A percentile compares a stretch with the other conserved stretches of the same genome.
These are phyloP conservation scores for Microsporum canis DNA, from an alignment of 2,329 filamentous ascomycete species.

Conservation along the genomic window DNA sequence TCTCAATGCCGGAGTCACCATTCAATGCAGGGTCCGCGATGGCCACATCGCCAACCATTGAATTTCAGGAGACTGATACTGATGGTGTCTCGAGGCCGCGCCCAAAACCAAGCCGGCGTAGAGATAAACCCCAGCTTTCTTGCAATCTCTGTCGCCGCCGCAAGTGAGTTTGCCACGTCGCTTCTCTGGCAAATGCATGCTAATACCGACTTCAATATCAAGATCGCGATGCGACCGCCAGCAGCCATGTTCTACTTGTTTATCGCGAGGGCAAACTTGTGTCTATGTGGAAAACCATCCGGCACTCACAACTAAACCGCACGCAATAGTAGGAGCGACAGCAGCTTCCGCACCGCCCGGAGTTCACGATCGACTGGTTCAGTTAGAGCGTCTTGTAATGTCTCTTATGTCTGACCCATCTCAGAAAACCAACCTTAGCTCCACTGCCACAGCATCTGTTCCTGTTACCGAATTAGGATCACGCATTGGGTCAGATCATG, in stretches of 20 bases:
- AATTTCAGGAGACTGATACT: background rate
- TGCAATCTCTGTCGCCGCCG: conserved; percentile 27
- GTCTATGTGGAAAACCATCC: conserved; percentile 37
- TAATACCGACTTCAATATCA: background rate
- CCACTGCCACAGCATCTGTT: background rate
- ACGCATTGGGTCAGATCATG: background rate
- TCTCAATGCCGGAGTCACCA: conserved; percentile 20
- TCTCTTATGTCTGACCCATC: conserved; percentile 7
- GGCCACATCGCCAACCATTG: conserved; percentile 7
- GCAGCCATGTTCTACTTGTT: conserved; percentile 47
- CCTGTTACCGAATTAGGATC: background rate
- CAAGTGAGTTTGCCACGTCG: conserved; percentile 21
- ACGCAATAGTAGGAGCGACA: conserved; percentile 32
- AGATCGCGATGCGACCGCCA: conserved; percentile 48
- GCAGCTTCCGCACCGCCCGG: conserved; percentile 11
- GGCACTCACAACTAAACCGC: conserved; percentile 27
- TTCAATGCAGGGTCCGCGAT: conserved; percentile 13
- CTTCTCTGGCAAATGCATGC: background rate
- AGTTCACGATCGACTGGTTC: conserved; percentile 9
- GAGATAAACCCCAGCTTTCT: conserved; percentile 28
- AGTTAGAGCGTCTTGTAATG: background rate
- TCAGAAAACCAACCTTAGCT: conserved; percentile 1
- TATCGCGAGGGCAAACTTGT: conserved; percentile 45
- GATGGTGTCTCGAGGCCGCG: background rate
- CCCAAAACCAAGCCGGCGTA: conserved; percentile 18